Conservation (phyloP, 2,329 filamentous ascomycete genomes). For the Colletotrichum simmondsii region DNA sequence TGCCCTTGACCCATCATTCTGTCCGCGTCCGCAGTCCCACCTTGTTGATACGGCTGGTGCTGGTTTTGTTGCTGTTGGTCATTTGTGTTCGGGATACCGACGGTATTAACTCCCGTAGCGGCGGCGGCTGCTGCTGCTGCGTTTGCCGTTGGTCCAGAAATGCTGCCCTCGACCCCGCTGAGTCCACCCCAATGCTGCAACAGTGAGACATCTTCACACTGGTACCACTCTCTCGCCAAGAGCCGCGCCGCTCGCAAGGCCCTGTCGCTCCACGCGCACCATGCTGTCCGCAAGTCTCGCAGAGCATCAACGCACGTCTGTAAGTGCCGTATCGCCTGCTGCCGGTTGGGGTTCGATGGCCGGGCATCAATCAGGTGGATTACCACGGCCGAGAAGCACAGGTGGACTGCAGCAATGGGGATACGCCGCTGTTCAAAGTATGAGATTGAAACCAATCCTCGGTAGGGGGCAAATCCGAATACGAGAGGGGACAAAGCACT, state of each 20-base stretch:
- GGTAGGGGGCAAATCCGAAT: not conserved
- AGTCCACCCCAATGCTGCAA: constrained; percentile 2
- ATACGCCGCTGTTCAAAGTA: constrained; percentile 30
- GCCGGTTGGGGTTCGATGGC: constrained; percentile 20
- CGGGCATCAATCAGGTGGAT: constrained; percentile 38
- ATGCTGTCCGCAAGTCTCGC: constrained; percentile 31
- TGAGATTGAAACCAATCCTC: not conserved
- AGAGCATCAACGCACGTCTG: constrained; percentile 33
- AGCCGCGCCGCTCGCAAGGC: constrained; percentile 29
- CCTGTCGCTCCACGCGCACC: constrained; percentile 34
- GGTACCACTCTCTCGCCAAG: constrained; percentile 35
- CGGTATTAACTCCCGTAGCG: no score
- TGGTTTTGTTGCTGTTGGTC: not conserved
- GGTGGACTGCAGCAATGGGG: constrained; percentile 37
- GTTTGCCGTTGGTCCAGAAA: not conserved
- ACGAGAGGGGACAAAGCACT: not conserved
- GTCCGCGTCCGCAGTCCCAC: not conserved
- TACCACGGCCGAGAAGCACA: constrained; percentile 33
- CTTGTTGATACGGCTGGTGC: not conserved
- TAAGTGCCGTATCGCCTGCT: constrained; percentile 30
- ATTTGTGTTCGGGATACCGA: not conserved
- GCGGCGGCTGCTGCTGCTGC: not conserved
- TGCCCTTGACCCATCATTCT: not conserved
- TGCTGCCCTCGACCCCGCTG: not conserved
- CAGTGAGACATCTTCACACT: constrained; percentile 28